Evolutionary conservation across 257 asterid species (phyloP).

Genomic region (Coffea eugenioides): DNA sequence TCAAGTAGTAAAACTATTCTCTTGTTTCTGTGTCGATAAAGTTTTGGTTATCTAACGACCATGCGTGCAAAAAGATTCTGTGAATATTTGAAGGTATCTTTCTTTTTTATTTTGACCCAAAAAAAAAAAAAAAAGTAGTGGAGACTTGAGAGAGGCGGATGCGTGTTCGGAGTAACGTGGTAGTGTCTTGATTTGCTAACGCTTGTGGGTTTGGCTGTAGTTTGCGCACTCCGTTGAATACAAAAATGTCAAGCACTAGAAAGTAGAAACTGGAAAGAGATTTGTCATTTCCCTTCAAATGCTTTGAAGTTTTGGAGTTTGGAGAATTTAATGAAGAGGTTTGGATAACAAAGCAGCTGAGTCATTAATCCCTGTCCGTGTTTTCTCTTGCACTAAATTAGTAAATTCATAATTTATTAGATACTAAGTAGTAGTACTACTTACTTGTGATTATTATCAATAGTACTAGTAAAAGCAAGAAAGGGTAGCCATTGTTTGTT

Average conservation of each 20-base stretch:
- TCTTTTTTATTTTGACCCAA: not conserved
- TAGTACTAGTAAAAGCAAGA: too few relatives aligned
- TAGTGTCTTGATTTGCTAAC: not conserved
- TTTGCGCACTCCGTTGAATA: not conserved
- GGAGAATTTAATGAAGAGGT: conserved; percentile 18
- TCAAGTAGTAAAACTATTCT: not conserved
- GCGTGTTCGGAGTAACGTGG: conserved; percentile 8
- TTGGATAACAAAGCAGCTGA: conserved; percentile 25
- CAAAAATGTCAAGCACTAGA: conserved; percentile 9
- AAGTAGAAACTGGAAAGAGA: not conserved
- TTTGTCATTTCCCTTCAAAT: not conserved
- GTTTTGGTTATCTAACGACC: not conserved
- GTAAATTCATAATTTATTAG: too few relatives aligned
- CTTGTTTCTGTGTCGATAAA: not conserved
- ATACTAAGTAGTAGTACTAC: too few relatives aligned
- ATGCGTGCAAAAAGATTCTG: conserved; percentile 27
- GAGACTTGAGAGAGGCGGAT: not conserved
- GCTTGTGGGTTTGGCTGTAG: not conserved
- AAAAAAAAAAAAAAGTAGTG: not conserved
- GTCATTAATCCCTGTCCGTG: conserved; percentile 21
- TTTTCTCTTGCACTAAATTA: conserved; percentile 9
- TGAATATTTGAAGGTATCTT: conserved; percentile 30
- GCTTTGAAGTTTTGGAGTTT: conserved; percentile 25
- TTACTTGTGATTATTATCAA: too few relatives aligned
- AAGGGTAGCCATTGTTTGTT: too few relatives aligned